Evolutionary conservation across 2,329 filamentous ascomycete species (phyloP).

Genomic region (Pleoardoris graminearum): DNA sequence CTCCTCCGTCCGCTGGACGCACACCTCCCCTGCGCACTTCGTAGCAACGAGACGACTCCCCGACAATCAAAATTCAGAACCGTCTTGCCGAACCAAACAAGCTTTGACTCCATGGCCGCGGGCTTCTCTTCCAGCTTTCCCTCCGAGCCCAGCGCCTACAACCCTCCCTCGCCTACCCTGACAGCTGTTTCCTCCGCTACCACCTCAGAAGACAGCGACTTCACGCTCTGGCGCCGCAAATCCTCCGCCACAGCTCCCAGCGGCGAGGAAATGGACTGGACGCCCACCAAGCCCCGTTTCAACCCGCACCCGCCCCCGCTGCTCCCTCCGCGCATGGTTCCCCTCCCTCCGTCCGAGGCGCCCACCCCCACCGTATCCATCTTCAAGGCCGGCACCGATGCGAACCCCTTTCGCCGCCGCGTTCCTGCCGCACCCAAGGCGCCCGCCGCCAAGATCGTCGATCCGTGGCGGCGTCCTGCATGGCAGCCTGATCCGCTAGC

Average conservation of each 20-base stretch:
- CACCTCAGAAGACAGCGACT: slow-evolving; percentile 28
- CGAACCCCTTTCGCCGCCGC: slow-evolving; percentile 68
- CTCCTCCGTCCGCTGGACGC: slow-evolving; percentile 31
- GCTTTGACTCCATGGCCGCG: slow-evolving; percentile 41
- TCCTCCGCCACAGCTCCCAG: slow-evolving; percentile 9
- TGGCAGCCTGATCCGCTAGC: slow-evolving; percentile 56
- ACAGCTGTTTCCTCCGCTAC: slow-evolving; percentile 25
- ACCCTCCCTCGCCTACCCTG: slow-evolving; percentile 40
- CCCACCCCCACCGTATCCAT: slow-evolving; percentile 22
- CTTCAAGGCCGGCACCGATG: slow-evolving; percentile 35
- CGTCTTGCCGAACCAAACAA: slow-evolving; percentile 29
- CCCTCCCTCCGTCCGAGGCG: slow-evolving; percentile 13
- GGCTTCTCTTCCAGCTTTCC: slow-evolving; percentile 48
- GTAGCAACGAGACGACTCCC: slow-evolving; percentile 22
- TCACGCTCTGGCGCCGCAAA: slow-evolving; percentile 25
- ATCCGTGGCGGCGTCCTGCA: slow-evolving; percentile 56
- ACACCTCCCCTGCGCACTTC: slow-evolving; percentile 26
- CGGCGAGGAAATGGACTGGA: slow-evolving; percentile 74
- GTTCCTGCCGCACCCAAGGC: slow-evolving; percentile 70
- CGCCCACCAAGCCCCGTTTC: slow-evolving; percentile 55
- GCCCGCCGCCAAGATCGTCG: slow-evolving; percentile 65
- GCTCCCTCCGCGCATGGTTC: slow-evolving; percentile 27
- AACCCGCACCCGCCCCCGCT: slow-evolving; percentile 40
- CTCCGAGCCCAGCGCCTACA: slow-evolving; percentile 28
- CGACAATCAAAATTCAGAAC: slow-evolving; percentile 32